Percentiles rank a stretch among this genome's conserved stretches.
Evolutionary conservation across 148 eudicot species (phyloP).

Genomic region (Silene uniflora): DNA sequence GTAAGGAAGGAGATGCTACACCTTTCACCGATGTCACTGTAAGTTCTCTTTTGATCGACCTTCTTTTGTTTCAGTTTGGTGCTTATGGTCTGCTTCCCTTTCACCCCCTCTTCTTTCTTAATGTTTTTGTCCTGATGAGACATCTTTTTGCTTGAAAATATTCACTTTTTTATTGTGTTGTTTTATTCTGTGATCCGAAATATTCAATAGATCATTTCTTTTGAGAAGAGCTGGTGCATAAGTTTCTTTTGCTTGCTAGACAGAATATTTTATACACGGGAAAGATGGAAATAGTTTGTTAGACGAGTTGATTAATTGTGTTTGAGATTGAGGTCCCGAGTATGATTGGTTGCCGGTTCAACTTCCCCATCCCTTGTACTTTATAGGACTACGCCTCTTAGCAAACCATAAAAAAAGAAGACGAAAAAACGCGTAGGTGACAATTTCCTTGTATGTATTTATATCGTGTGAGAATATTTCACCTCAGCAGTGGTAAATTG

Average conservation of each 20-base stretch:
- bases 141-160: no score
- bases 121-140: no score
- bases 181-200: neutral
- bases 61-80: slow-evolving; percentile 1
- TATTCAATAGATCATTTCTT: neutral
- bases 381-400: neutral
- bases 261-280: neutral
- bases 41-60: slow-evolving; percentile 28
- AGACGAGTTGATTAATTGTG: neutral
- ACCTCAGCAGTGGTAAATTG: neutral
- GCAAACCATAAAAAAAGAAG: neutral
- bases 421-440: neutral
- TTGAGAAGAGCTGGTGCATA: neutral
- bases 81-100: neutral
- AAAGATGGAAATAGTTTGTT: neutral
- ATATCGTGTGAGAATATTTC: neutral
- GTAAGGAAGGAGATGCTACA: slow-evolving; percentile 99
- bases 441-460: neutral
- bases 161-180: neutral
- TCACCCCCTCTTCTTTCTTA: neutral
- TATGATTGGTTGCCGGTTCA: neutral
- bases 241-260: neutral
- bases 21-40: slow-evolving; percentile 98
- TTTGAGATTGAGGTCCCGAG: neutral
- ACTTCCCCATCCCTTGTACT: no score